Conservation (phyloP, 768 basidiomycete genomes). For the Kondoa malvinella region DNA sequence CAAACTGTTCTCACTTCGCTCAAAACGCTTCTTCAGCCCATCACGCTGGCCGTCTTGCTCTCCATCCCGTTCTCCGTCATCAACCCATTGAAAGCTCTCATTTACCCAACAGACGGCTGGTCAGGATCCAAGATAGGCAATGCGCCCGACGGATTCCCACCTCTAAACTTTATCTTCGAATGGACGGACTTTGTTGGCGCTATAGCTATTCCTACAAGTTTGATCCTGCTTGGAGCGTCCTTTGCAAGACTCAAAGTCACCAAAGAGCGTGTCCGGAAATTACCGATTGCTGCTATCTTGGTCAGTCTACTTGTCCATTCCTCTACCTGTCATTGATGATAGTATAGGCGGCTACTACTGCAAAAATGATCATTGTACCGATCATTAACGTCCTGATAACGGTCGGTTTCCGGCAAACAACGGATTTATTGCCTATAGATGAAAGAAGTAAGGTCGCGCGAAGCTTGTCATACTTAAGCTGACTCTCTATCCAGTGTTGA, state of each 20-base stretch:
- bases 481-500: too few species aligned
- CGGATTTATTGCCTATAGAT: conserved; percentile 9
- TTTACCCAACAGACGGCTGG: conserved; percentile 11
- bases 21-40: conserved; percentile 7
- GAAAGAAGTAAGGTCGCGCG: conserved; percentile 13
- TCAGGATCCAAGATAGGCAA: conserved; percentile 2
- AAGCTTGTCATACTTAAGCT: too few species aligned
- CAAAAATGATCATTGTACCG: conserved; percentile 9
- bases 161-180: conserved; percentile 14
- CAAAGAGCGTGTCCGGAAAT: conserved; percentile 2
- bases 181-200: conserved; percentile 12
- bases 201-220: conserved; percentile 14
- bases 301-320: neutral
- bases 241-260: conserved; percentile 13
- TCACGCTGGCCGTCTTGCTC: conserved; percentile 9
- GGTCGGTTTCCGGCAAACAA: conserved; percentile 6
- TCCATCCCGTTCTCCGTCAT: conserved; percentile 12
- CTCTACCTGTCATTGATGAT: neutral
- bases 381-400: conserved; percentile 13
- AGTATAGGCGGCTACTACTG: conserved; percentile 6
- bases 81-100: conserved; percentile 10
- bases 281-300: conserved; percentile 11
- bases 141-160: conserved; percentile 14
- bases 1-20: neutral
- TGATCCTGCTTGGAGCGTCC: conserved; percentile 15